These are phyloP conservation scores for Deinandra increscens DNA, from an alignment of 129 eudicot genomes.

Conservation along the genomic window DNA sequence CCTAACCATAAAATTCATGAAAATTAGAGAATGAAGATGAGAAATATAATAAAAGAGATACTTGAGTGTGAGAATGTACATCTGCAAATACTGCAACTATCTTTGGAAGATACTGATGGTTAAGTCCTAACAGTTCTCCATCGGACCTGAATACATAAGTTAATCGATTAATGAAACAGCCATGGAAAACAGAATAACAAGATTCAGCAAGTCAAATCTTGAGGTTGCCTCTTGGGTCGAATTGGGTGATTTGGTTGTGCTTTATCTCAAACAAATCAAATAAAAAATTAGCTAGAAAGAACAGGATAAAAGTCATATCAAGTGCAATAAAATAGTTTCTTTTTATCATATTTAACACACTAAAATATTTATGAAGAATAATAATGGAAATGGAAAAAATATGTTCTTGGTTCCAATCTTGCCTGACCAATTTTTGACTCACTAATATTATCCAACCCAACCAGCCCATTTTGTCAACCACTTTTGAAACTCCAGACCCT, in stretches of 20 bases:
- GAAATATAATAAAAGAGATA: background rate
- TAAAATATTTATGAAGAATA: background rate
- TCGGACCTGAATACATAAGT: constrained; percentile 52
- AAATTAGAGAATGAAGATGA: background rate
- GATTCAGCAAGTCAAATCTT: background rate
- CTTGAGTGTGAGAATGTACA: constrained; percentile 32
- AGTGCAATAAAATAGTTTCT: background rate
- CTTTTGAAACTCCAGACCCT: constrained; percentile 5
- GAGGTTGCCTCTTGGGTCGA: background rate
- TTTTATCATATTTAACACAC: background rate
- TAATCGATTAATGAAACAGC: background rate
- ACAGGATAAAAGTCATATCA: background rate
- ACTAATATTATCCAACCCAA: background rate
- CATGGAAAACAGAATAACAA: background rate
- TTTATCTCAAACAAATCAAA: background rate
- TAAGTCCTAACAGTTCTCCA: constrained; percentile 79
- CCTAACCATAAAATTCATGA: constrained; percentile 26
- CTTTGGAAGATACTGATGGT: constrained; percentile 84
- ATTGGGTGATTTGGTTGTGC: background rate
- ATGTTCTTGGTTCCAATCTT: background rate
- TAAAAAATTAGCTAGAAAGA: background rate
- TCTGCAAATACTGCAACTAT: constrained; percentile 95
- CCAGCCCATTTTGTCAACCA: background rate
- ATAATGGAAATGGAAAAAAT: background rate
- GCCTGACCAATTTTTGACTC: background rate